Conservation (phyloP, 129 eudicot genomes). For the Kitagawia praeruptora region DNA sequence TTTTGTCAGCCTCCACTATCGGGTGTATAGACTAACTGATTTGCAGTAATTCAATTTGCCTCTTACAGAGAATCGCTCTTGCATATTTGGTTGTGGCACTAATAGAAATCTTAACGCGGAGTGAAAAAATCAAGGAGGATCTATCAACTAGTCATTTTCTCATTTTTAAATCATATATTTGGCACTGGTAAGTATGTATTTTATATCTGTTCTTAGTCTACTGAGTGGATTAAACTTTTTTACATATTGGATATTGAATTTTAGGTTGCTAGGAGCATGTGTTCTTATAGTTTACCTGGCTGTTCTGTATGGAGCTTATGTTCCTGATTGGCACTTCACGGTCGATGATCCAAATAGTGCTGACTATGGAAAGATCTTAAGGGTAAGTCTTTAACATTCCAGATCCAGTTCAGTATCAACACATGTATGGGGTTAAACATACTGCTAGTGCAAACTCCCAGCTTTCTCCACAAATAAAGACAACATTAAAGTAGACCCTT, state of each 20-base stretch:
- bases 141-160: slow-evolving; percentile 34
- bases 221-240: background rate
- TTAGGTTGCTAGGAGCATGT: slow-evolving; percentile 53
- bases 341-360: slow-evolving; percentile 44
- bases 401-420: background rate
- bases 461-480: background rate
- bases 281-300: slow-evolving; percentile 51
- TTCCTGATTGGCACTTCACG: slow-evolving; percentile 80
- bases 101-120: slow-evolving; percentile 51
- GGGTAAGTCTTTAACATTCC: slow-evolving; percentile 32
- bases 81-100: slow-evolving; percentile 68
- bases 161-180: slow-evolving; percentile 50
- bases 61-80: slow-evolving; percentile 70
- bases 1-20: background rate
- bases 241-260: slow-evolving; percentile 10
- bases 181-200: slow-evolving; percentile 56
- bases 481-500: background rate
- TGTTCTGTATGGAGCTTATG: slow-evolving; percentile 58
- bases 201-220: background rate
- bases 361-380: slow-evolving; percentile 59
- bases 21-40: background rate
- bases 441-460: background rate
- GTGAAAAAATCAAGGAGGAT: slow-evolving; percentile 27
- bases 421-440: background rate
- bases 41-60: slow-evolving; percentile 1